phyloP scores from a whole-genome alignment of 2,329 filamentous ascomycete genomes.

The Ophiostoma montium region DNA sequence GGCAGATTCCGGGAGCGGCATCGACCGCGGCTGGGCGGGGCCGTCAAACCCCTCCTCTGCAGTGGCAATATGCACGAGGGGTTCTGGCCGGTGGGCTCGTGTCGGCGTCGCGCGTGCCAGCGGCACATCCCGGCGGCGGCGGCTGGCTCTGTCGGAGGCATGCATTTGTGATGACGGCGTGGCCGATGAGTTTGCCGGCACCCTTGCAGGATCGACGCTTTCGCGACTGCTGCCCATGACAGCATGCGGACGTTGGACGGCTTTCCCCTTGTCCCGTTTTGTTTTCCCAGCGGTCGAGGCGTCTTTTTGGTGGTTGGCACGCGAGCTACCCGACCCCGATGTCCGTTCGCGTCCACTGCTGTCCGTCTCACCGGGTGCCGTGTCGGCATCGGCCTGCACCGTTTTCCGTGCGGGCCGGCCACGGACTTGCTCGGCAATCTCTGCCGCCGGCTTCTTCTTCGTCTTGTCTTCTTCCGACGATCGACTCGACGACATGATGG shows the following conservation, averaged over 20 bases:
- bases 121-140: slow-evolving; percentile 12
- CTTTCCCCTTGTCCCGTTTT: slow-evolving; percentile 8
- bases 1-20: not conserved
- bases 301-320: not conserved
- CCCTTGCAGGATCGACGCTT: slow-evolving; percentile 7
- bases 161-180: slow-evolving; percentile 30
- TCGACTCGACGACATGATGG: slow-evolving; percentile 51
- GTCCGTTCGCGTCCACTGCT: not conserved
- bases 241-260: slow-evolving; percentile 22
- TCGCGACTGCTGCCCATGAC: slow-evolving; percentile 27
- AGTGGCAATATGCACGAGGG: not conserved
- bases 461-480: slow-evolving; percentile 49
- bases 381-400: slow-evolving; percentile 13
- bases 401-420: slow-evolving; percentile 29
- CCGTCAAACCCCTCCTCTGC: not conserved
- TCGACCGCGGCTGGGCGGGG: not conserved
- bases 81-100: not conserved
- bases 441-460: slow-evolving; percentile 44
- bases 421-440: slow-evolving; percentile 39
- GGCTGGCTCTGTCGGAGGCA: slow-evolving; percentile 6
- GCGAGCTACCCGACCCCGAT: not conserved
- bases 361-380: slow-evolving; percentile 18
- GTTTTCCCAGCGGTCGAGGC: not conserved
- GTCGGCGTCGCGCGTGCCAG: slow-evolving; percentile 22
- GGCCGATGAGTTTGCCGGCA: too few relatives aligned